Base-by-base conservation (phyloP, 2,329 filamentous ascomycete species). In the Ciborinia camelliae region DNA sequence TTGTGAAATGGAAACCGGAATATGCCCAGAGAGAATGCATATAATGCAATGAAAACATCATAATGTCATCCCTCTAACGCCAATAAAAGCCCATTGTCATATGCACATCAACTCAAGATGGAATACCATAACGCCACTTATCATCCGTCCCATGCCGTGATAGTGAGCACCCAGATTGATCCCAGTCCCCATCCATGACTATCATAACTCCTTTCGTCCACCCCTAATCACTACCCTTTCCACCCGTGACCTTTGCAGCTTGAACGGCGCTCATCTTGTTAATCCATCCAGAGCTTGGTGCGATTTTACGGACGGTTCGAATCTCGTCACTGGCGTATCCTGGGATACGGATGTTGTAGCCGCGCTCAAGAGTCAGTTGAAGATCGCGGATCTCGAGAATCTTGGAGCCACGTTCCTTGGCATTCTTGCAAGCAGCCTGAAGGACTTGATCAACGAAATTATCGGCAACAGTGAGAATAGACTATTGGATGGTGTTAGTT, bases 241-340 rank as follows among this genome's bases (percentile, higher is more conserved):
- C 74, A 30, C 85, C 83, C 5, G 85, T 88, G 53, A 89, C 92
- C 81, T 98, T 98, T 54, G 92, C 92, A 1, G 93, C 94, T 78
- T 97, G 92, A 20, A 99, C 90, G 30, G 95, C 94, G 73, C 92
- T 94, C 89, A 99, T 96, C 82, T 99, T 99, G 70, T 90, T 89
- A 68, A 95, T 94, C 92, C 95, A 99, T 28, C 87, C 90, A 20
- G 89, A 81, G 26, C 92, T 88, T 2, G 95, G 95, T 75, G 95
- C 90, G 62, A 96, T 90, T 81, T 97, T 97, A 76, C 93, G 89
- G 37, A 98, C 94, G 0, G 92, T 97, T 65, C 95, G 88, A 66
- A 97, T 85, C 78, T 99, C 95, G 74, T 99, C 95, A 4, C 92
- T 91, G 0, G 92, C 91, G 78, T 96, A 98, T 15, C 95, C 95